Conservation (phyloP, 306 rosid genomes). For the Cucurbita ficifolia region DNA sequence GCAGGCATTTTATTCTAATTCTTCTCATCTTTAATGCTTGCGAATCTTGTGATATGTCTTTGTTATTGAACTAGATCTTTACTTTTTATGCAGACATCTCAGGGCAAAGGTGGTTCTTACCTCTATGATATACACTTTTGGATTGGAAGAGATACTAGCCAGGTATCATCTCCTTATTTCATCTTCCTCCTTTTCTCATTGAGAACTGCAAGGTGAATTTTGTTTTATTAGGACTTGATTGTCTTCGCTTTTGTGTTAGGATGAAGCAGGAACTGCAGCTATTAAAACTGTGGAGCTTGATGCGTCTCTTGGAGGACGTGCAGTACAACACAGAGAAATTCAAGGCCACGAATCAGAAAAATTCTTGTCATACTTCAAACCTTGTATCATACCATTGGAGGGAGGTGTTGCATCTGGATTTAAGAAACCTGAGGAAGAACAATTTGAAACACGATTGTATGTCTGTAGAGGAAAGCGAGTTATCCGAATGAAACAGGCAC, state of each 20-base stretch:
- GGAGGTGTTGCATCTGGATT: slow-evolving; percentile 89
- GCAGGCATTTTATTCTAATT: slow-evolving; percentile 42
- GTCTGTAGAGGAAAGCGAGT: slow-evolving; percentile 94
- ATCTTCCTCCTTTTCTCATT: slow-evolving; percentile 8
- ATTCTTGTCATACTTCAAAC: slow-evolving; percentile 91
- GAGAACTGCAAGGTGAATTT: background rate
- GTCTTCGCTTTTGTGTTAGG: slow-evolving; percentile 31
- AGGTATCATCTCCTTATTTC: slow-evolving; percentile 33
- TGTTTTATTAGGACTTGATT: background rate
- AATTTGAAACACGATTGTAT: slow-evolving; percentile 74
- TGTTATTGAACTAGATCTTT: background rate
- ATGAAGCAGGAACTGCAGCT: slow-evolving; percentile 98
- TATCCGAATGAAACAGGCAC: slow-evolving; percentile 96
- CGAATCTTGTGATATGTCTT: background rate
- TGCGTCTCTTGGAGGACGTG: slow-evolving; percentile 87
- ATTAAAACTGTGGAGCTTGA: slow-evolving; percentile 89
- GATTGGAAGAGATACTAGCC: slow-evolving; percentile 98
- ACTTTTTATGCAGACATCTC: slow-evolving; percentile 57
- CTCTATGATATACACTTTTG: slow-evolving; percentile 86
- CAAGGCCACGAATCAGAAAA: slow-evolving; percentile 98
- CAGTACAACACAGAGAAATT: slow-evolving; percentile 88
- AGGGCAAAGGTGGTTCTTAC: slow-evolving; percentile 80
- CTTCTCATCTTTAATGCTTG: background rate
- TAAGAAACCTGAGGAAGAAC: slow-evolving; percentile 61
- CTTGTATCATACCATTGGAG: slow-evolving; percentile 92